These are phyloP conservation scores for Zasmidium cellare DNA, from an alignment of 2,329 filamentous ascomycete genomes.

Conservation along the genomic window DNA sequence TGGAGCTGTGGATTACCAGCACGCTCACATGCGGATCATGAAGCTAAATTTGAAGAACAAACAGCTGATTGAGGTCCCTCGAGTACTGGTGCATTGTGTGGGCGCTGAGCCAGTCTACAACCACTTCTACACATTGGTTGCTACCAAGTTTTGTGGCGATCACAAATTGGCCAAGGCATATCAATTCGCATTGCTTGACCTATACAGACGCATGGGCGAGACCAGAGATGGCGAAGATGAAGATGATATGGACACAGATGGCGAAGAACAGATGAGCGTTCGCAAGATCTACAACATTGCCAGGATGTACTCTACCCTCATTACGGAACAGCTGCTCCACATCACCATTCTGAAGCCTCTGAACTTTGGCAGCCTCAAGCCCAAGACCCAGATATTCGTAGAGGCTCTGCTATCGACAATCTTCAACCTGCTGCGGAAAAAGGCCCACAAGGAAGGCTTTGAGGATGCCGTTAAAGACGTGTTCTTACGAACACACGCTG, in stretches of 20 bases:
- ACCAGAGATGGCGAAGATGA: constrained; percentile 60
- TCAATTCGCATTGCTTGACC: constrained; percentile 81
- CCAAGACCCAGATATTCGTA: constrained; percentile 74
- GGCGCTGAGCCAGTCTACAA: constrained; percentile 85
- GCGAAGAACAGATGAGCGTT: constrained; percentile 55
- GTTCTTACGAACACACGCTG: constrained; percentile 64
- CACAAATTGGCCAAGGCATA: constrained; percentile 77
- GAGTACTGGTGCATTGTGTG: constrained; percentile 83
- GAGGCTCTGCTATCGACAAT: constrained; percentile 78
- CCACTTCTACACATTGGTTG: constrained; percentile 87
- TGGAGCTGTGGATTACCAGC: constrained; percentile 78
- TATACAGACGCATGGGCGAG: constrained; percentile 85
- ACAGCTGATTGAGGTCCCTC: constrained; percentile 82
- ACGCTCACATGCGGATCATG: constrained; percentile 75
- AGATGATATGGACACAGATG: constrained; percentile 44
- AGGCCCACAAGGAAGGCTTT: constrained; percentile 40
- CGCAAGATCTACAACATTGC: constrained; percentile 67
- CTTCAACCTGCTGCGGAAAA: constrained; percentile 56
- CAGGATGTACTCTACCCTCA: constrained; percentile 64
- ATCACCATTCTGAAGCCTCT: constrained; percentile 66
- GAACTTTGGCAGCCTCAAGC: constrained; percentile 74
- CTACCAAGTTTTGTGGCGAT: constrained; percentile 73
- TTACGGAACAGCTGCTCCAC: constrained; percentile 59
- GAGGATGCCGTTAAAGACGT: constrained; percentile 63
- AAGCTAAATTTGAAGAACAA: constrained; percentile 84